Conservation (phyloP, 495 filamentous ascomycete genomes). For the Podospora fimiseda region DNA sequence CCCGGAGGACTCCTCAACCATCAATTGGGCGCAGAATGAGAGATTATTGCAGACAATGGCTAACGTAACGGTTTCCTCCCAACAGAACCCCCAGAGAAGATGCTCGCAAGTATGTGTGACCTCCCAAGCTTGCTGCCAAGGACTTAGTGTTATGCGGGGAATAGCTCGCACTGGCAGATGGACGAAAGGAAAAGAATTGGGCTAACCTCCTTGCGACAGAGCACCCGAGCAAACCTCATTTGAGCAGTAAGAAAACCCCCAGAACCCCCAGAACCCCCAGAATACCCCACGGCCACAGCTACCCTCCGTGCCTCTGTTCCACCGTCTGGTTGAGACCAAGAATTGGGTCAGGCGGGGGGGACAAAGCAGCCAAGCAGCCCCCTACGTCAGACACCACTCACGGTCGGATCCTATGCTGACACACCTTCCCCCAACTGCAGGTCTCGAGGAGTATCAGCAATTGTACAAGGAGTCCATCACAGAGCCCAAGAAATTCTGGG, state of each 20-base stretch:
- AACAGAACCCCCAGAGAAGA: conserved; percentile 50
- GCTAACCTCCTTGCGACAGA: conserved; percentile 39
- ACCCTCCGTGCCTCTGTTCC: background rate
- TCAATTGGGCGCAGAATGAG: background rate
- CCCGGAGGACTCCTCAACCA: conserved; percentile 7
- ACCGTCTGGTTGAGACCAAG: background rate
- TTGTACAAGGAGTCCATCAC: conserved; percentile 96
- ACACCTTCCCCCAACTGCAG: conserved; percentile 21
- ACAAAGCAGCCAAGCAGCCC: background rate
- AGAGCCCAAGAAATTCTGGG: conserved; percentile 89
- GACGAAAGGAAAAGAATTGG: conserved; percentile 22
- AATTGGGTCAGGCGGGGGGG: background rate
- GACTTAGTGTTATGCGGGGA: conserved; percentile 16
- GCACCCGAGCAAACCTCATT: conserved; percentile 54
- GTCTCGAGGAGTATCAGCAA: conserved; percentile 79
- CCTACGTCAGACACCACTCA: background rate
- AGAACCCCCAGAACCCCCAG: conserved; percentile 1
- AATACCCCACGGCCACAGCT: background rate
- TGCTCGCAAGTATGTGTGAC: conserved; percentile 53
- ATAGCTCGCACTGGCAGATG: too few species aligned
- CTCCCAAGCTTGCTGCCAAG: conserved; percentile 15
- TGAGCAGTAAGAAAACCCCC: conserved; percentile 38
- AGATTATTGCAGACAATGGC: conserved; percentile 12
- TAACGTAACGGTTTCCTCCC: conserved; percentile 2
- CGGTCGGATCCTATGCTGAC: conserved; percentile 13